Percentiles rank a stretch among this genome's conserved stretches.
Conservation (phyloP, 192 early-diverging fungal species). For the Mortierella alpina region DNA sequence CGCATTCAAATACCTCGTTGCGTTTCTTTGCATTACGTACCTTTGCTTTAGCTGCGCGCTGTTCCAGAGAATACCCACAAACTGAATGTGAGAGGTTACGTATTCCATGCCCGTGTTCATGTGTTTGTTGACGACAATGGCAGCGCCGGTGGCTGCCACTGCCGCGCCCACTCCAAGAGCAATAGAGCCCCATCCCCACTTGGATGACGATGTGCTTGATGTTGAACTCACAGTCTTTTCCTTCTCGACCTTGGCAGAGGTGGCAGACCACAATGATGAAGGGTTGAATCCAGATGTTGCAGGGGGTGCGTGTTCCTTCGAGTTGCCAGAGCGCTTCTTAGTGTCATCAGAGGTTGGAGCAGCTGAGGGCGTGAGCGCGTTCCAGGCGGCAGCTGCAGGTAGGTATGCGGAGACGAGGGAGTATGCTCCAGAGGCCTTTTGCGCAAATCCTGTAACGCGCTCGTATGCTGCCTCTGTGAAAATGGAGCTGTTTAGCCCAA, state of each 20-base stretch:
- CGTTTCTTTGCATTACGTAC: constrained; percentile 25
- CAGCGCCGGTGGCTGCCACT: constrained; percentile 54
- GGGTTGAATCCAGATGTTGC: constrained; percentile 16
- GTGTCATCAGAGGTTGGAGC: neutral
- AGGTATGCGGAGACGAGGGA: constrained; percentile 21
- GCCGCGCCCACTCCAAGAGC: constrained; percentile 54
- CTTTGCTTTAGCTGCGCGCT: constrained; percentile 50
- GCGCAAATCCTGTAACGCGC: constrained; percentile 43
- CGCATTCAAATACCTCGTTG: no score
- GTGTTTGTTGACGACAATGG: constrained; percentile 45
- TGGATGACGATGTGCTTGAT: constrained; percentile 11
- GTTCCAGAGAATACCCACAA: constrained; percentile 62
- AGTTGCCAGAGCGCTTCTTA: neutral
- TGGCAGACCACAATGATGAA: constrained; percentile 14
- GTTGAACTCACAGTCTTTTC: constrained; percentile 11
- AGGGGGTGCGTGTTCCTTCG: neutral
- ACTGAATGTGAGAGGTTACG: constrained; percentile 59
- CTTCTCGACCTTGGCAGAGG: constrained; percentile 9
- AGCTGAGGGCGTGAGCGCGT: neutral
- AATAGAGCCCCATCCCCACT: constrained; percentile 59
- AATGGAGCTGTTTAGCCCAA: constrained; percentile 57
- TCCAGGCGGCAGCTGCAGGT: constrained; percentile 17
- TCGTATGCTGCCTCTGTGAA: constrained; percentile 52
- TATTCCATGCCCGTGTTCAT: constrained; percentile 53
- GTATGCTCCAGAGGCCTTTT: constrained; percentile 36